These are phyloP conservation scores for Trichoderma afroharzianum DNA, from an alignment of 2,329 filamentous ascomycete genomes.

Conservation along the genomic window DNA sequence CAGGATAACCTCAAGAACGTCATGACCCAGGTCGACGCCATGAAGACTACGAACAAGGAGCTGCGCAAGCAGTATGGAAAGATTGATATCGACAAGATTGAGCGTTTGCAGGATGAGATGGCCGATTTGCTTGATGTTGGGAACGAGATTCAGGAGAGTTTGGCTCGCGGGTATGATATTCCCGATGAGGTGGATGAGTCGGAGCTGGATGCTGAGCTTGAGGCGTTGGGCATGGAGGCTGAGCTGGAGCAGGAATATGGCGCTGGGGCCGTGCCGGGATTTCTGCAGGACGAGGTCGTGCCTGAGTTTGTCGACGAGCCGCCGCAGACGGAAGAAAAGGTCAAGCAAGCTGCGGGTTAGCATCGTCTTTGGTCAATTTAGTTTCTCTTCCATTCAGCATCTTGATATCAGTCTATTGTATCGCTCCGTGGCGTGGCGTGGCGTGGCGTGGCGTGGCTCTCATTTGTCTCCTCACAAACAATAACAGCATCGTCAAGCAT, in stretches of 20 bases:
- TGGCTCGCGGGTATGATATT: conserved; percentile 86
- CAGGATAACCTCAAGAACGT: conserved; percentile 98
- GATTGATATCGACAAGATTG: conserved; percentile 95
- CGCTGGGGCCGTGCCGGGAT: conserved; percentile 68
- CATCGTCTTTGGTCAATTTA: background rate
- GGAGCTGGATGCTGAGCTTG: conserved; percentile 92
- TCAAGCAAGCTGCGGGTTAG: conserved; percentile 72
- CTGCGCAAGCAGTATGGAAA: conserved; percentile 93
- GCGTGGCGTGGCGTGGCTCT: background rate
- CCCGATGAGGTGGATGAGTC: conserved; percentile 97
- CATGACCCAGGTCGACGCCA: conserved; percentile 96
- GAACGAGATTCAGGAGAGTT: conserved; percentile 96
- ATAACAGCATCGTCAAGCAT: background rate
- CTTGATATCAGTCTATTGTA: background rate
- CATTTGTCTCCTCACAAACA: background rate
- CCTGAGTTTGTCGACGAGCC: conserved; percentile 93
- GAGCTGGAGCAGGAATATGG: conserved; percentile 69
- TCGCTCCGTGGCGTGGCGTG: background rate
- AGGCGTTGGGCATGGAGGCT: conserved; percentile 91
- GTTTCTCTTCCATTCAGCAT: background rate
- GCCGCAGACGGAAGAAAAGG: conserved; percentile 66
- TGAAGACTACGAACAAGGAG: conserved; percentile 95
- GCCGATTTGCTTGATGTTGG: conserved; percentile 95
- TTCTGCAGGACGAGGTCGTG: conserved; percentile 81
- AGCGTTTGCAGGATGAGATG: conserved; percentile 98